Percentiles rank a stretch among this genome's conserved stretches.
Evolutionary conservation across 2,329 filamentous ascomycete genomes (phyloP).

Genomic region (Calonectria pteridis): DNA sequence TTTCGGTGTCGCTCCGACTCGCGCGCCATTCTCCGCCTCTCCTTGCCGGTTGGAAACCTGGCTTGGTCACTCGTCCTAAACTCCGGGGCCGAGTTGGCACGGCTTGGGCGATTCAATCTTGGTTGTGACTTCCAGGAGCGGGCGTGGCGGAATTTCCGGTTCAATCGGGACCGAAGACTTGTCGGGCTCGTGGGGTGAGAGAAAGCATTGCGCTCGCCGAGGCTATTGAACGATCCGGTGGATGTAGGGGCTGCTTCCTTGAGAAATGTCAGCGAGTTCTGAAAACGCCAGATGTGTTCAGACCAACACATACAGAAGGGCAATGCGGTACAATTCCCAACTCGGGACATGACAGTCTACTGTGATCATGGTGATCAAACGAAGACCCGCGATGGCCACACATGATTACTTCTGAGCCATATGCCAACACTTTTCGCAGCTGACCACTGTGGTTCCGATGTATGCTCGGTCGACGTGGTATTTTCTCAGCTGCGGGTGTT

Average conservation of each 20-base stretch:
- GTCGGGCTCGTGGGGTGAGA: constrained; percentile 44
- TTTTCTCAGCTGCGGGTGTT: too few relatives aligned
- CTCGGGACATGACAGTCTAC: not conserved
- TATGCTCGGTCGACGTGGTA: not conserved
- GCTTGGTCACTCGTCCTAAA: constrained; percentile 9
- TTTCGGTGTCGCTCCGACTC: constrained; percentile 45
- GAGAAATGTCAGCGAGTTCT: not conserved
- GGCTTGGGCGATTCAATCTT: constrained; percentile 34
- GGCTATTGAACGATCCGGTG: constrained; percentile 25
- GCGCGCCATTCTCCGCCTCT: constrained; percentile 48
- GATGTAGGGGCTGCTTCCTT: constrained; percentile 33
- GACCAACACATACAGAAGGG: not conserved
- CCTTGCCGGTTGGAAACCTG: constrained; percentile 41
- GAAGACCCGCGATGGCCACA: not conserved
- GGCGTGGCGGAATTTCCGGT: constrained; percentile 39
- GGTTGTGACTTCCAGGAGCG: constrained; percentile 42
- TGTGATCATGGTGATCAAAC: not conserved
- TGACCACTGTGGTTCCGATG: not conserved
- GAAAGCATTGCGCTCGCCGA: constrained; percentile 31
- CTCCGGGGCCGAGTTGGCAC: constrained; percentile 27
- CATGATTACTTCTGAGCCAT: not conserved
- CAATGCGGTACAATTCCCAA: not conserved
- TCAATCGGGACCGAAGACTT: constrained; percentile 40
- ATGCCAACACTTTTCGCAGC: not conserved
- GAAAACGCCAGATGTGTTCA: accelerated